These are phyloP conservation scores for Talaromyces sp. DNA, from an alignment of 2,329 filamentous ascomycete genomes.

Conservation along the genomic window DNA sequence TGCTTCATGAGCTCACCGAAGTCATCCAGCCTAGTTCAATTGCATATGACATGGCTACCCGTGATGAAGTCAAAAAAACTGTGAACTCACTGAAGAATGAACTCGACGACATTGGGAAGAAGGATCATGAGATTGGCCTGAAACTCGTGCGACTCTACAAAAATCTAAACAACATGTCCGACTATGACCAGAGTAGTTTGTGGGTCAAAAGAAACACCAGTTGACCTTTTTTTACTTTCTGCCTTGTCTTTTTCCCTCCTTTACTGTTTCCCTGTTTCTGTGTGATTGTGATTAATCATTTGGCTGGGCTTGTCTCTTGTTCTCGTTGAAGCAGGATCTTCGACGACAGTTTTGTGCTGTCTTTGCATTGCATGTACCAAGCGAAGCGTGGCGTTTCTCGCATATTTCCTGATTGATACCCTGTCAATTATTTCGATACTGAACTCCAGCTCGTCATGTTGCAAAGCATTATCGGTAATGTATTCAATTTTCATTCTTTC, in stretches of 20 bases:
- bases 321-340: conserved; percentile 9
- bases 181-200: conserved; percentile 53
- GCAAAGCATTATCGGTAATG: neutral
- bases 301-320: conserved; percentile 3
- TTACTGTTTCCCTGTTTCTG: neutral
- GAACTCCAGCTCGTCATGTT: neutral
- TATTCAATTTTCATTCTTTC: neutral
- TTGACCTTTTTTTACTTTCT: conserved; percentile 4
- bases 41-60: conserved; percentile 60
- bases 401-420: neutral
- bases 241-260: neutral
- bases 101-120: conserved; percentile 65
- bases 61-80: conserved; percentile 55
- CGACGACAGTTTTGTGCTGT: neutral
- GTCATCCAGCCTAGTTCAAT: conserved; percentile 66
- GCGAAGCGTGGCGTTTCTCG: neutral
- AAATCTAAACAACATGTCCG: conserved; percentile 60
- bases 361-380: conserved; percentile 4
- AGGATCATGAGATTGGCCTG: conserved; percentile 74
- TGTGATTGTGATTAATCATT: conserved; percentile 5
- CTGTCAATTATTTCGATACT: neutral
- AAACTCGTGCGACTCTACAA: conserved; percentile 71
- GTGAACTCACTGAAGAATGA: conserved; percentile 62
- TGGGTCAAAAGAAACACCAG: conserved; percentile 73
- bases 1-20: conserved; percentile 72